Conservation (phyloP, 1,284 basidiomycete species). For the Pyrrhoderma noxium region DNA sequence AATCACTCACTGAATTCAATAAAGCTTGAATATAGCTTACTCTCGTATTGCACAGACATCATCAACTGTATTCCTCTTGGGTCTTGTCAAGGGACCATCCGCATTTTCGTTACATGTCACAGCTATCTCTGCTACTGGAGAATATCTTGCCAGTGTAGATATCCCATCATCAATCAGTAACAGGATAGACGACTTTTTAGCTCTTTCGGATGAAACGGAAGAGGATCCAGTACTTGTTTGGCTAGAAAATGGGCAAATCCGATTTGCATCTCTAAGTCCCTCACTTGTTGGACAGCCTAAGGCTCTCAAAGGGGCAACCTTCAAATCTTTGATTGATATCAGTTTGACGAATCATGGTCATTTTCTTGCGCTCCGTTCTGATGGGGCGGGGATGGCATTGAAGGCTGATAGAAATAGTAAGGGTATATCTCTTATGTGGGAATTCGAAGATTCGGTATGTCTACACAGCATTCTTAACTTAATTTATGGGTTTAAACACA, state of each 20-base stretch:
- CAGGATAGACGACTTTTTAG: constrained; percentile 37
- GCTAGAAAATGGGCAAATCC: constrained; percentile 50
- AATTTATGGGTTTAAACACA: background rate
- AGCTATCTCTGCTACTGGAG: constrained; percentile 48
- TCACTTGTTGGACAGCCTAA: constrained; percentile 43
- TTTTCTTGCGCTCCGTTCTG: constrained; percentile 45
- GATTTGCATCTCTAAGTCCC: constrained; percentile 46
- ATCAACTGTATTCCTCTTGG: constrained; percentile 57
- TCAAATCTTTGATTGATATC: constrained; percentile 47
- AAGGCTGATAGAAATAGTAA: constrained; percentile 36
- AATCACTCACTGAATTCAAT: background rate
- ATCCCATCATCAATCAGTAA: constrained; percentile 53
- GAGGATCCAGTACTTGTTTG: constrained; percentile 46
- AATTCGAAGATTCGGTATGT: constrained; percentile 54
- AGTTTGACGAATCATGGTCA: constrained; percentile 41
- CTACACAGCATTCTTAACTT: constrained; percentile 7
- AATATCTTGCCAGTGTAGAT: constrained; percentile 41
- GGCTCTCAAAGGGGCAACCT: constrained; percentile 36
- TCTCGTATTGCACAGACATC: constrained; percentile 50
- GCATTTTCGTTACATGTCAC: constrained; percentile 64
- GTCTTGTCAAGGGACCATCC: constrained; percentile 54
- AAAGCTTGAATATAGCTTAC: constrained; percentile 63
- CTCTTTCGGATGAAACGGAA: constrained; percentile 27
- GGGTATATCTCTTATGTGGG: constrained; percentile 41
- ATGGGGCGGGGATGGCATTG: constrained; percentile 52